Conservation (phyloP, 306 rosid genomes). For the Acmispon strigosus region DNA sequence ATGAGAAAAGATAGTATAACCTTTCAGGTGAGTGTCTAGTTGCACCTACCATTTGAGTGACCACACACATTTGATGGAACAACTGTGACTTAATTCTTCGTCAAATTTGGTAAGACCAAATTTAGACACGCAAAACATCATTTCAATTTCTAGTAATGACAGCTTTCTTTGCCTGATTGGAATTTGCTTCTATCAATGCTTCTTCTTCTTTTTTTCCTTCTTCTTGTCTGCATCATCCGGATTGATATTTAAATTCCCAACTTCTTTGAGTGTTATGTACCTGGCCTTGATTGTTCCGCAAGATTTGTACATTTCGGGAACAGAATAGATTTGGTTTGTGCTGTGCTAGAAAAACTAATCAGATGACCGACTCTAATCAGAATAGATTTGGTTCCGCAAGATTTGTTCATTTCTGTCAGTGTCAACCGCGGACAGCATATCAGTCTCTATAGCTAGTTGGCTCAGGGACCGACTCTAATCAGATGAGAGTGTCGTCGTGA, state of each 20-base stretch:
- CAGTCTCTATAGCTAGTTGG: too few relatives aligned
- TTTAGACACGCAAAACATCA: neutral
- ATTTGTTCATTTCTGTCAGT: too few relatives aligned
- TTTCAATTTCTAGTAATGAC: neutral
- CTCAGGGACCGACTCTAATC: too few relatives aligned
- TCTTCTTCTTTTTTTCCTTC: neutral
- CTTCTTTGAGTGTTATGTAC: neutral
- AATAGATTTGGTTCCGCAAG: too few relatives aligned
- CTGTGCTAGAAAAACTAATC: neutral
- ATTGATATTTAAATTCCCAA: too few relatives aligned
- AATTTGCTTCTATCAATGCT: neutral
- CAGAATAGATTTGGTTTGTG: neutral
- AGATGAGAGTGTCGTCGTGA: too few relatives aligned
- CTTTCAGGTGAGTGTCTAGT: neutral
- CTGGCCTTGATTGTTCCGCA: neutral
- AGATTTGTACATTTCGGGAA: neutral
- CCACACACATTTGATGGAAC: slow-evolving; percentile 13
- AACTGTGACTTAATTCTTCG: slow-evolving; percentile 14
- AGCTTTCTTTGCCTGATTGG: neutral
- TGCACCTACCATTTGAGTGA: slow-evolving; percentile 15
- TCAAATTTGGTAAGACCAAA: slow-evolving; percentile 18
- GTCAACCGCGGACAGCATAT: too few relatives aligned
- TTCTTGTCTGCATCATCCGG: slow-evolving; percentile 8
- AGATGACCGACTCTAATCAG: too few relatives aligned
- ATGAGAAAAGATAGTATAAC: neutral